Percentiles rank a stretch among this genome's conserved stretches.
These are phyloP conservation scores for Nectriaceae sp. DNA, from an alignment of 2,329 filamentous ascomycete genomes.

Conservation along the genomic window DNA sequence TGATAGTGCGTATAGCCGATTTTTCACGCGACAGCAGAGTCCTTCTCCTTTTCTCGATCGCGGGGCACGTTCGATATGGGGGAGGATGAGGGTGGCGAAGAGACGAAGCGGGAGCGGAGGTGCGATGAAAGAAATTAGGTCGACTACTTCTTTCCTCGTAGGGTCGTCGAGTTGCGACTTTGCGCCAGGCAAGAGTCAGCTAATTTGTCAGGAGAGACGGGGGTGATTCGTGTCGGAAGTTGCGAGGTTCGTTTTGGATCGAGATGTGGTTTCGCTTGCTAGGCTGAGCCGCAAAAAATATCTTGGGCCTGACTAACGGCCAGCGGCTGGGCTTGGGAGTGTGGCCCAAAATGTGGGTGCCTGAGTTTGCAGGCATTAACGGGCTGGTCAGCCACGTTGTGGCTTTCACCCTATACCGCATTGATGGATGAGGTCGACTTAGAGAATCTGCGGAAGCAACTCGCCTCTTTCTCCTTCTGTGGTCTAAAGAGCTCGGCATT, in stretches of 20 bases:
- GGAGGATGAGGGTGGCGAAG: constrained; percentile 19
- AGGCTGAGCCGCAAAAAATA: constrained; percentile 6
- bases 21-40: too few relatives aligned
- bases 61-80: constrained; percentile 26
- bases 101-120: constrained; percentile 20
- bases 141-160: constrained; percentile 29
- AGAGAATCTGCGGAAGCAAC: too few relatives aligned
- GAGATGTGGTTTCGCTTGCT: constrained; percentile 21
- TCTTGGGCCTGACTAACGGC: neutral
- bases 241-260: constrained; percentile 21
- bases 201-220: constrained; percentile 10
- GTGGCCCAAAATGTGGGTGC: neutral
- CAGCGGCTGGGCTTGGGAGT: neutral
- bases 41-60: constrained; percentile 23
- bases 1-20: constrained; percentile 1
- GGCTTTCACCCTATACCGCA: too few relatives aligned
- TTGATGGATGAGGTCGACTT: too few relatives aligned
- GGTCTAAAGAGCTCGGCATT: too few relatives aligned
- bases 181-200: constrained; percentile 42
- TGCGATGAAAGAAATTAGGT: constrained; percentile 23
- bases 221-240: constrained; percentile 20
- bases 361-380: neutral
- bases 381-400: too few relatives aligned
- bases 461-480: too few relatives aligned
- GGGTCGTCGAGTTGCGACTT: constrained; percentile 28